A percentile compares a stretch with the other conserved stretches of the same genome.
phyloP scores from a whole-genome alignment of 345 rosid species.

The Populus euphratica region DNA sequence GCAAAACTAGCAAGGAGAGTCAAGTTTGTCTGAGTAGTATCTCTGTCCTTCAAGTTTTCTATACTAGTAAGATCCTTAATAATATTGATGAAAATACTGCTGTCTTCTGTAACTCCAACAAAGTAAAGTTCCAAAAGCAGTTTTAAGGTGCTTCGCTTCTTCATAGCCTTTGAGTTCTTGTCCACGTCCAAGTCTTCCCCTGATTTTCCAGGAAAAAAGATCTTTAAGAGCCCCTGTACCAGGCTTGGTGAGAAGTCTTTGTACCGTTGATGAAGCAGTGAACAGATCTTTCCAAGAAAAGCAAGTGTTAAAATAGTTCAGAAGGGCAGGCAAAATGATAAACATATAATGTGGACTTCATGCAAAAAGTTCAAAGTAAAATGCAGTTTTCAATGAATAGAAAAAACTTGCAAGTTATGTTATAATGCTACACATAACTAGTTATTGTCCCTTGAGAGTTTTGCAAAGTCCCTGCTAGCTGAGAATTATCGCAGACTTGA shows the following conservation, averaged over 20 bases:
- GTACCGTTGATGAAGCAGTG: conserved; percentile 96
- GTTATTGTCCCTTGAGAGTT: background rate
- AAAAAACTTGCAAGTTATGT: background rate
- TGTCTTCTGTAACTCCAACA: conserved; percentile 89
- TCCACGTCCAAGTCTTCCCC: conserved; percentile 84
- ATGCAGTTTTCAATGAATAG: background rate
- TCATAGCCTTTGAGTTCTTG: conserved; percentile 83
- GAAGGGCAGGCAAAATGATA: background rate
- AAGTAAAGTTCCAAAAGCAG: conserved; percentile 88
- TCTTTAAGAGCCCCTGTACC: conserved; percentile 78
- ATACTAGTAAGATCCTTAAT: conserved; percentile 77
- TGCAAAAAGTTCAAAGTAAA: background rate
- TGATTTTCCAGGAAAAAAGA: conserved; percentile 91
- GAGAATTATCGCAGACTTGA: background rate
- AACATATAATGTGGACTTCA: background rate
- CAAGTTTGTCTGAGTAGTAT: conserved; percentile 83
- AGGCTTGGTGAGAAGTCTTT: conserved; percentile 87
- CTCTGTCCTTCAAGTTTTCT: conserved; percentile 87
- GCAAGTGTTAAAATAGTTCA: conserved; percentile 19
- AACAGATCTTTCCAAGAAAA: conserved; percentile 66
- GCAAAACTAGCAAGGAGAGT: conserved; percentile 96
- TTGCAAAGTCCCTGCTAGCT: background rate
- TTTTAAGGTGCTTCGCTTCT: conserved; percentile 89
- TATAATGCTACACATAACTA: background rate
- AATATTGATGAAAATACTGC: conserved; percentile 66